phyloP scores from a whole-genome alignment of 2,329 filamentous ascomycete species.

The Ophiostoma fasciatum region DNA sequence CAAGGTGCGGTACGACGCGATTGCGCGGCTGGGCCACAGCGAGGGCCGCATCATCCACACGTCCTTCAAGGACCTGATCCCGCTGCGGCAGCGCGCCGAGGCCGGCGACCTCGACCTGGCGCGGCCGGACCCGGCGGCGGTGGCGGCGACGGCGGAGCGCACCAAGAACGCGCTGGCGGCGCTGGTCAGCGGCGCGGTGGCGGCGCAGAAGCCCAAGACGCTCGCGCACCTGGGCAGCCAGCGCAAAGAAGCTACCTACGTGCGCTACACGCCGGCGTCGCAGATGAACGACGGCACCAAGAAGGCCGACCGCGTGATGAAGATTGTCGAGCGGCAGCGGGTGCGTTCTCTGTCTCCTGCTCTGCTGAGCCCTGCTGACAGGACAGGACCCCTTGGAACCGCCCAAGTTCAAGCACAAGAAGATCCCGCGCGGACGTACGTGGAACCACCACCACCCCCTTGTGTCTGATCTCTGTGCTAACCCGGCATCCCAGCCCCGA shows the following conservation, averaged over 20 bases:
- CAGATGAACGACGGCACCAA: conserved; percentile 83
- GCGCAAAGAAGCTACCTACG: conserved; percentile 77
- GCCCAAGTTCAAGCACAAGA: conserved; percentile 98
- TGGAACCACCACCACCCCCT: background rate
- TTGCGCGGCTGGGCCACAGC: conserved; percentile 76
- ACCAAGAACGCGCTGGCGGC: conserved; percentile 75
- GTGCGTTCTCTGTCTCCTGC: background rate
- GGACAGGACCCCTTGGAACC: conserved; percentile 75
- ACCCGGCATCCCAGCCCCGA: conserved; percentile 51
- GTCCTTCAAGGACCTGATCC: conserved; percentile 94
- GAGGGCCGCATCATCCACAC: conserved; percentile 79
- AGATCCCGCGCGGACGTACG: conserved; percentile 54
- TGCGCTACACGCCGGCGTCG: conserved; percentile 87
- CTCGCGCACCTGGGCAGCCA: conserved; percentile 54
- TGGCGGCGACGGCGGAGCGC: conserved; percentile 69
- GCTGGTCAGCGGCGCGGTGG: conserved; percentile 71
- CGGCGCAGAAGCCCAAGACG: conserved; percentile 91
- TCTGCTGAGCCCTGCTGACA: background rate
- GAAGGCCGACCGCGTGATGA: conserved; percentile 94
- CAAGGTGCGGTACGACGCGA: conserved; percentile 92
- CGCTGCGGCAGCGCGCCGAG: conserved; percentile 80
- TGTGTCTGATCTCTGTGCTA: background rate
- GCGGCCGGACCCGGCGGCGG: conserved; percentile 70
- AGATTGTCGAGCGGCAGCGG: conserved; percentile 86
- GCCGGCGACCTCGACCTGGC: conserved; percentile 82